Conservation (phyloP, 345 rosid species). For the Rhodomyrtus tomentosa region DNA sequence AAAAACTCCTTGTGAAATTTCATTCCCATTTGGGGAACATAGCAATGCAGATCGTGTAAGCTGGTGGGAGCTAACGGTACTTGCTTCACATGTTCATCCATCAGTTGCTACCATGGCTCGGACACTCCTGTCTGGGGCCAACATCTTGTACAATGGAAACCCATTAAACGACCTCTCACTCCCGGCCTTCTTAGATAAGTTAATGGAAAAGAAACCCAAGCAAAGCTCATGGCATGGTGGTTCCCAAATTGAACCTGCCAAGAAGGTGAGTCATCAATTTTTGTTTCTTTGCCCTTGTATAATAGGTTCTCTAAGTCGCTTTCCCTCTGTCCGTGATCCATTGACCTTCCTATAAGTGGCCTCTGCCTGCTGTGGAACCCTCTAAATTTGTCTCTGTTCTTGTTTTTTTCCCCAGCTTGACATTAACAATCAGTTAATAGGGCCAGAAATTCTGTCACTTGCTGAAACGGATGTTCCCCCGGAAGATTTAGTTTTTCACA, state of each 20-base stretch:
- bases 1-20: not conserved
- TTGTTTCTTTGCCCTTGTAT: not conserved
- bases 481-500: conserved; percentile 93
- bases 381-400: not conserved
- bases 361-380: not conserved
- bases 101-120: conserved; percentile 97
- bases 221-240: conserved; percentile 86
- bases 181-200: conserved; percentile 80
- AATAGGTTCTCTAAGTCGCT: not conserved
- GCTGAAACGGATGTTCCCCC: conserved; percentile 87
- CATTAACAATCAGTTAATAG: conserved; percentile 65
- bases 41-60: conserved; percentile 78
- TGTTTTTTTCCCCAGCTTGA: conserved; percentile 42
- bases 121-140: conserved; percentile 80
- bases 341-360: not conserved
- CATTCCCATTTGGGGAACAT: conserved; percentile 6
- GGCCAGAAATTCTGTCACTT: conserved; percentile 70
- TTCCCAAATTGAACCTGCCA: conserved; percentile 93
- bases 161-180: conserved; percentile 71
- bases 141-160: conserved; percentile 87
- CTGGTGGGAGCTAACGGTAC: conserved; percentile 94
- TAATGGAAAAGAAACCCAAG: conserved; percentile 97
- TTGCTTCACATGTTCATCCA: conserved; percentile 84
- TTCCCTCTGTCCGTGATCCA: not conserved
- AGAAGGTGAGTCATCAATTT: conserved; percentile 38